Evolutionary conservation across 2,329 filamentous ascomycete genomes (phyloP).

Genomic region (Phialocephala subalpina): DNA sequence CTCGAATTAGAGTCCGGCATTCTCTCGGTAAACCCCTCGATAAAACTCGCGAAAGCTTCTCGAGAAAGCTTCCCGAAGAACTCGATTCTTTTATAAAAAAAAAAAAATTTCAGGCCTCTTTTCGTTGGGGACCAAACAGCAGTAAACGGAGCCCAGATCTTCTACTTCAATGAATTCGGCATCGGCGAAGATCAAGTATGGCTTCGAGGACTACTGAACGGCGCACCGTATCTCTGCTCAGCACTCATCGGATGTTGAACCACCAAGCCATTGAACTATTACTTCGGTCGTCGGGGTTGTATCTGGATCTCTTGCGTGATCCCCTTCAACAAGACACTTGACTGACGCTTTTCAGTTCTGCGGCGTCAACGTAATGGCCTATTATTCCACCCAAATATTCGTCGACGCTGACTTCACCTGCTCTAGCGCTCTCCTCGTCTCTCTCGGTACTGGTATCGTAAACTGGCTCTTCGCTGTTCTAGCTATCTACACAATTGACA

Average conservation of each 20-base stretch:
- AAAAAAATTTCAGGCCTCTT: no score
- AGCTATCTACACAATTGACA: slow-evolving; percentile 72
- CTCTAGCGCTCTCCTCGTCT: slow-evolving; percentile 62
- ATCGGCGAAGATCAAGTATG: slow-evolving; percentile 37
- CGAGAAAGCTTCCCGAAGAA: no score
- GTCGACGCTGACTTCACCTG: slow-evolving; percentile 58
- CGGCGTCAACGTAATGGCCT: slow-evolving; percentile 62
- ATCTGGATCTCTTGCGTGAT: slow-evolving; percentile 78
- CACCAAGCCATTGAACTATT: slow-evolving; percentile 60
- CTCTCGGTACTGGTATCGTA: slow-evolving; percentile 69
- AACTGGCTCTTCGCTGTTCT: slow-evolving; percentile 71
- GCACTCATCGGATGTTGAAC: slow-evolving; percentile 66
- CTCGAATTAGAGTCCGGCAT: no score
- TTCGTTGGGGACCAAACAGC: slow-evolving; percentile 76
- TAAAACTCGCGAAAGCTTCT: no score
- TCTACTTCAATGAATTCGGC: slow-evolving; percentile 57
- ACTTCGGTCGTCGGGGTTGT: slow-evolving; percentile 72
- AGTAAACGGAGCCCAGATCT: slow-evolving; percentile 71
- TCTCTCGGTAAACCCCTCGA: no score
- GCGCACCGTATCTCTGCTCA: slow-evolving; percentile 58
- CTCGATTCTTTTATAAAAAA: no score
- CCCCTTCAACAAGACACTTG: slow-evolving; percentile 56
- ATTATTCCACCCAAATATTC: slow-evolving; percentile 69
- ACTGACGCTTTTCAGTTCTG: slow-evolving; percentile 46
- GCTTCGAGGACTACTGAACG: slow-evolving; percentile 73